phyloP scores from a whole-genome alignment of 2,329 filamentous ascomycete species.

The Bretziella fagacearum region DNA sequence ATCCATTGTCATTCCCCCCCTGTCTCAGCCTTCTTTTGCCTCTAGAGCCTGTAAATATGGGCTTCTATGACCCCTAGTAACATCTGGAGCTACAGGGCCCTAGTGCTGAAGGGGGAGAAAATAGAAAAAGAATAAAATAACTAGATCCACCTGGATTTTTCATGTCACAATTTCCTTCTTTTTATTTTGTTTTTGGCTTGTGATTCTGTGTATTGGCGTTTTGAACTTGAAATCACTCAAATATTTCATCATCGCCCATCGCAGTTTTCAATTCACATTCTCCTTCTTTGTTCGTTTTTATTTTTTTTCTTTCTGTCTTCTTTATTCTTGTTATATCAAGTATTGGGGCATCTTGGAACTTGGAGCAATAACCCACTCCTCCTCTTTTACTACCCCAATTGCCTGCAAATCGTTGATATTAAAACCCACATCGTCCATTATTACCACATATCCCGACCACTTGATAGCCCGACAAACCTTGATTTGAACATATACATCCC shows the following conservation, averaged over 20 bases:
- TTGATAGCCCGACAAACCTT: too few relatives aligned
- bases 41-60: not conserved
- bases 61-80: not conserved
- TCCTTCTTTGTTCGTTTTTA: not conserved
- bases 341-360: not conserved
- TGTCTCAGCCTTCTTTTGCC: not conserved
- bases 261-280: not conserved
- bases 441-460: too few relatives aligned
- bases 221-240: not conserved
- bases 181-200: slow-evolving; percentile 1
- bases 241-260: not conserved
- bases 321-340: not conserved
- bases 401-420: too few relatives aligned
- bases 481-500: not conserved
- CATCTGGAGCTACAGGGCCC: not conserved
- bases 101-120: too few relatives aligned
- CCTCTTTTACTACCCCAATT: not conserved
- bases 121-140: too few relatives aligned
- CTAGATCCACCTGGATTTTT: too few relatives aligned
- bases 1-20: not conserved
- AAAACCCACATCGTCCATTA: too few relatives aligned
- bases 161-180: not conserved
- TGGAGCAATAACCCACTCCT: slow-evolving; percentile 1
- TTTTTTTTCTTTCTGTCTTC: not conserved
- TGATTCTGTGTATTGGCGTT: not conserved